These are phyloP conservation scores for Exophiala dermatitidis DNA, from an alignment of 2,329 filamentous ascomycete species.

Conservation along the genomic window DNA sequence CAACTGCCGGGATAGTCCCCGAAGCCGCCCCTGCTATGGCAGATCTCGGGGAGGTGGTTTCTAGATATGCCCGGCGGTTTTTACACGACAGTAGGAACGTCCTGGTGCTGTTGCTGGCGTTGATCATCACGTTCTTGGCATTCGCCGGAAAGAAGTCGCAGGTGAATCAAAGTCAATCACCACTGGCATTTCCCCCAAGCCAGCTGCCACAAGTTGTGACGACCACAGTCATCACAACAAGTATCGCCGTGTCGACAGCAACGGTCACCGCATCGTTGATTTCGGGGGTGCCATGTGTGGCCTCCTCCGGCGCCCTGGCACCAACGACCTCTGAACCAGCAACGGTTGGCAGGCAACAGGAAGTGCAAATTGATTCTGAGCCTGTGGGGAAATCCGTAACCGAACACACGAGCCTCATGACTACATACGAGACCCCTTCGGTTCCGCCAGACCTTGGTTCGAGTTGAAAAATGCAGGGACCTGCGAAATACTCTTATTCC, in stretches of 20 bases:
- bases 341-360: neutral
- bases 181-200: neutral
- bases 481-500: neutral
- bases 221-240: constrained; percentile 14
- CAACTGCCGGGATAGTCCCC: neutral
- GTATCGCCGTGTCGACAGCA: constrained; percentile 7
- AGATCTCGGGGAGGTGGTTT: constrained; percentile 45
- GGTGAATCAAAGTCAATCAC: neutral
- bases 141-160: neutral
- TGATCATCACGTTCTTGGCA: constrained; percentile 39
- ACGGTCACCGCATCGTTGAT: constrained; percentile 5
- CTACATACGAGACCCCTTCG: neutral
- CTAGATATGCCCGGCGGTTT: constrained; percentile 48
- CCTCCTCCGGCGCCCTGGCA: neutral
- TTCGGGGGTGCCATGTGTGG: neutral
- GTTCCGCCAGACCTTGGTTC: neutral
- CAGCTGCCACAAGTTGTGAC: constrained; percentile 10
- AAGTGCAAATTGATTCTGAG: neutral
- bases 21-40: constrained; percentile 7
- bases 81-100: constrained; percentile 49
- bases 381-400: neutral
- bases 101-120: constrained; percentile 41
- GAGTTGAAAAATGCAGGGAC: neutral
- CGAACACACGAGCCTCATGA: neutral
- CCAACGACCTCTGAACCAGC: neutral